Conservation (phyloP, 1,284 basidiomycete species). For the Melampsora occidentalis region DNA sequence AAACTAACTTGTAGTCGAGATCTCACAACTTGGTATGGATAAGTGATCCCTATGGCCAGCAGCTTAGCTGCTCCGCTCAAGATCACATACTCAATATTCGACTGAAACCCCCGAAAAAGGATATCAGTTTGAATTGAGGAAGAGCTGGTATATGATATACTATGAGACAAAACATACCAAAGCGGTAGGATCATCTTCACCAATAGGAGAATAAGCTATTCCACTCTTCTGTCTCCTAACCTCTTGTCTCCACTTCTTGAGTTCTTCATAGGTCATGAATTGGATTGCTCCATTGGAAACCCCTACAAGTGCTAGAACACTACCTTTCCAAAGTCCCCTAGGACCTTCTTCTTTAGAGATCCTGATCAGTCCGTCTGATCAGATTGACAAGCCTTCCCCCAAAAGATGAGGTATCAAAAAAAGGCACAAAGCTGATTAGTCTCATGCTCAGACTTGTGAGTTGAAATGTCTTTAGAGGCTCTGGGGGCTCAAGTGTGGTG, state of each 20-base stretch:
- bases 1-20: constrained; percentile 80
- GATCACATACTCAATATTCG: constrained; percentile 84
- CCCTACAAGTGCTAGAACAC: constrained; percentile 81
- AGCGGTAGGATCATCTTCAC: constrained; percentile 70
- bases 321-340: constrained; percentile 80
- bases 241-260: constrained; percentile 84
- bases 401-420: not conserved
- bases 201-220: constrained; percentile 61
- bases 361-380: constrained; percentile 69
- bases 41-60: constrained; percentile 77
- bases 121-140: too few species aligned
- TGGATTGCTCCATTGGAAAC: constrained; percentile 94
- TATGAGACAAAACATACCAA: constrained; percentile 62
- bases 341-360: constrained; percentile 65
- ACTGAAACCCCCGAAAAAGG: constrained; percentile 59
- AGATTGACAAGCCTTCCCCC: not conserved
- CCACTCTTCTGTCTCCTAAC: constrained; percentile 65
- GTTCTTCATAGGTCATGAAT: constrained; percentile 93
- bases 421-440: too few species aligned
- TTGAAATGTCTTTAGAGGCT: constrained; percentile 11
- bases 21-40: constrained; percentile 95
- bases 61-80: constrained; percentile 91
- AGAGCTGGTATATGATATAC: not conserved
- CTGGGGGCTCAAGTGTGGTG: not conserved
- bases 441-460: too few species aligned